A percentile compares a stretch with the other conserved stretches of the same genome.
Conservation (phyloP, 2,329 filamentous ascomycete species). For the Diplocarpon mali region DNA sequence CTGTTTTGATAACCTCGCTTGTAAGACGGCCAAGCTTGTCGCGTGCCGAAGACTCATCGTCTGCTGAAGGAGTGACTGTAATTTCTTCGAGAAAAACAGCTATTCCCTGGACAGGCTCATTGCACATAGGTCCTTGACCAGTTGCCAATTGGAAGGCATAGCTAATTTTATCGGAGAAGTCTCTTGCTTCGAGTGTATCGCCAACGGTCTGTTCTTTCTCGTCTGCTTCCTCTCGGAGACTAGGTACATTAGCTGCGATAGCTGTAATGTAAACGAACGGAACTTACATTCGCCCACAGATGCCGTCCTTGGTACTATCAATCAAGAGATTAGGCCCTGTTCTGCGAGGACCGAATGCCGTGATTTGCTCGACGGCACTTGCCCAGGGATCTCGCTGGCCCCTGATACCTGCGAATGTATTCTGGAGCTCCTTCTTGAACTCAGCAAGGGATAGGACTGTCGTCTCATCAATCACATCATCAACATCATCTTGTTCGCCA, state of each 20-base stretch:
- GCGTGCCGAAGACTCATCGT: slow-evolving; percentile 41
- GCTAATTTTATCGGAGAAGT: slow-evolving; percentile 80
- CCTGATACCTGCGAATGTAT: slow-evolving; percentile 59
- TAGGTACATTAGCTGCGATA: slow-evolving; percentile 13
- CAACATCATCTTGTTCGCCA: slow-evolving; percentile 31
- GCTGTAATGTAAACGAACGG: not conserved
- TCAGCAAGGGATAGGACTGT: slow-evolving; percentile 60
- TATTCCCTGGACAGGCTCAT: slow-evolving; percentile 86
- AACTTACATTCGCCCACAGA: slow-evolving; percentile 59
- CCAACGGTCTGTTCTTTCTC: slow-evolving; percentile 29
- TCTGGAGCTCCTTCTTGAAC: slow-evolving; percentile 61
- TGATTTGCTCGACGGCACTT: slow-evolving; percentile 65
- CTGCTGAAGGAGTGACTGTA: slow-evolving; percentile 43
- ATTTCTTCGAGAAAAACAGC: slow-evolving; percentile 85
- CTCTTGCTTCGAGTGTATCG: slow-evolving; percentile 45
- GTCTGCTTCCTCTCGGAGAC: slow-evolving; percentile 21
- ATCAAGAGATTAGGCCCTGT: slow-evolving; percentile 83
- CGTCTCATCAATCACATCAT: slow-evolving; percentile 45
- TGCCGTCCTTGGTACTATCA: slow-evolving; percentile 62
- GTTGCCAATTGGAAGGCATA: slow-evolving; percentile 93
- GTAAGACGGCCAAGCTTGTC: slow-evolving; percentile 72
- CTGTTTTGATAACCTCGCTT: slow-evolving; percentile 83
- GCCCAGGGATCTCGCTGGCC: slow-evolving; percentile 68
- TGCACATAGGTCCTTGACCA: slow-evolving; percentile 78
- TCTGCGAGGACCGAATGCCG: slow-evolving; percentile 79